Conservation (phyloP, 345 rosid genomes). For the Raphanus raphanistrum region DNA sequence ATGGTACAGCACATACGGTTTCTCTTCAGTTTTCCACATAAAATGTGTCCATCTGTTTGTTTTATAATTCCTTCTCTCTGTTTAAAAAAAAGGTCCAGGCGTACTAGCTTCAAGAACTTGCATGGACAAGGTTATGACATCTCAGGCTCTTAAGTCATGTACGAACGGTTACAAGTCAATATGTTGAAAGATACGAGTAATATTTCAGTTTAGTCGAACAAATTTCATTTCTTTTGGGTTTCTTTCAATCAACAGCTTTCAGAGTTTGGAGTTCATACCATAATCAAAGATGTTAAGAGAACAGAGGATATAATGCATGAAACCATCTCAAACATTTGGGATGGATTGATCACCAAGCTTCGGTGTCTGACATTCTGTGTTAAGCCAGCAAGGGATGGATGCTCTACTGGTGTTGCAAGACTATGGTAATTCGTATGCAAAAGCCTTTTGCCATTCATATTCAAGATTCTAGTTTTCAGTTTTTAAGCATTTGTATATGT, state of each 20-base stretch:
- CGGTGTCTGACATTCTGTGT: constrained; percentile 76
- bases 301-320: constrained; percentile 61
- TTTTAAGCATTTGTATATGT: background rate
- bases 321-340: constrained; percentile 56
- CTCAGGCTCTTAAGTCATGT: constrained; percentile 77
- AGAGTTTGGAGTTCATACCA: constrained; percentile 77
- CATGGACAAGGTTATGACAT: constrained; percentile 90
- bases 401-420: constrained; percentile 98
- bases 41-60: constrained; percentile 7
- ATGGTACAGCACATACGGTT: background rate
- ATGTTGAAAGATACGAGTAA: background rate
- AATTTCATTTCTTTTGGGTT: constrained; percentile 13
- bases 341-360: constrained; percentile 62
- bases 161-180: constrained; percentile 47
- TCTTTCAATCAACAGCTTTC: constrained; percentile 56
- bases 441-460: background rate
- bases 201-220: constrained; percentile 14
- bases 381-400: constrained; percentile 95
- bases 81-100: constrained; percentile 70
- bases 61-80: constrained; percentile 16
- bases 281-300: constrained; percentile 65
- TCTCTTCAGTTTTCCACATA: background rate
- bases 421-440: constrained; percentile 54
- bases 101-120: constrained; percentile 73
- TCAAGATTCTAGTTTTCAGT: background rate